Evolutionary conservation across 305 asterid genomes (phyloP), one percentile per base, ranked within the genome.

Genomic region (Fraxinus latifolia): DNA sequence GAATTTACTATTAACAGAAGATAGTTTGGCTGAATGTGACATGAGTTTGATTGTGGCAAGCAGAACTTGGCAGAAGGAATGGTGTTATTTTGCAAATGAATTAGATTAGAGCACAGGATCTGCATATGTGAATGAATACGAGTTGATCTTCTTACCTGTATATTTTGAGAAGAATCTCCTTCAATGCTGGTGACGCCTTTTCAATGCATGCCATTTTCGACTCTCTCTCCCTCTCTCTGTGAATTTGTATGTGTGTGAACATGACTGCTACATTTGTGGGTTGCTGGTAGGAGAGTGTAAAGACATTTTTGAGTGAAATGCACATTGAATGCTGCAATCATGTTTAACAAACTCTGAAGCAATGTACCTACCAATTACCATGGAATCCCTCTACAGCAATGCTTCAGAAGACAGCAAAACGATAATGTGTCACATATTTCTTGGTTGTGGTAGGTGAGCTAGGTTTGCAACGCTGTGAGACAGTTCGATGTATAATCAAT

Each of bases 181-280:
- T 93, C 89, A 94, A 74, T 79, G 96, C 96, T 58, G 98, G 98
- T 34, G 99, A 95, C 58, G 91, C 93, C 89, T 93, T 93, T 81
- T 94, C 93, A 83, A 92, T 92, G 85, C 90, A 92, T 68, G 92
- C 91, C 95, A 93, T 90, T 72, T 80, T 81, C 74, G 29, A 81
- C 27, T 55, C 75, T 62, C 83, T 78, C 42, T 3, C 70, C 77
- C 47, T 31, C 11, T 67, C 62, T 72, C 2, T 17, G 77, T n/a
- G 53, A 8, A 34, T 8, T 21, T 7, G 58, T 21, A 6, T 36
- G 3, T 78, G 50, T 2, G 25, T 27, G 81, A 70, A 84, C 44
- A 71, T 12, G 42, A 8, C 8, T 58, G 11, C 32, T 50, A 62
- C 3, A 21, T 55, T 21, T 72, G 82, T 65, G 37, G 82, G 73